Base-by-base conservation (phyloP, 148 eudicot genomes). In the Persicaria maculosa region DNA sequence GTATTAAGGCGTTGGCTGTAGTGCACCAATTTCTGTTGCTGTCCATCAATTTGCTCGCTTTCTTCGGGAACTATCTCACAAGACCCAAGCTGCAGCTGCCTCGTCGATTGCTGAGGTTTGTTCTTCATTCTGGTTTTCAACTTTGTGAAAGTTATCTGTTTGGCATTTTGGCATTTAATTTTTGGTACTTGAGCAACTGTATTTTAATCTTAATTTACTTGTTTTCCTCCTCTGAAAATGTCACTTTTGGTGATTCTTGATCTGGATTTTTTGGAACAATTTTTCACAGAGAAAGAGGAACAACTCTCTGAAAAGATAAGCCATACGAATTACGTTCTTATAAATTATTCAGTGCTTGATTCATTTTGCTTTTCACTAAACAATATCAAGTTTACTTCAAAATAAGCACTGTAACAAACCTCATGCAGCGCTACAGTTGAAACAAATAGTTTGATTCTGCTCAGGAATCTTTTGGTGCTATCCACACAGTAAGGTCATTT, bases 41-140 rank as follows among this genome's bases (percentile, higher is more conserved):
- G 95, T 93, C 1, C 93, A 91, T 67, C 72, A 80, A 78, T 91
- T 93, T 78, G 98, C 97, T 17, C 95, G 98, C 64, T 93, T 81
- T 81, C 80, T 93, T 74, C 90, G 91, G 74, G 96, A 93, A 68
- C 88, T 93, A 64, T 85, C 97, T 20, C 93, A 93, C 79, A 86
- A 84, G 77, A 91, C 97, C 78, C 98, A 93, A 85, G 91, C 91
- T 72, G 98, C 97, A 19, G 98, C 97, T 74, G 98, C 98, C 76
- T 79, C 97, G 68, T 93, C 98, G 48, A 93, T 93, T 82, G 97
- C 97, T 47, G 98, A 91, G 95, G 97, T 93, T 72, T 62, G 85
- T 75, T 64, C 69, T 64, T 64, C 25, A 76, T 20, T 67, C 44
- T 57, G 15, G 16, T 52, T 22, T 31, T 31, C 36, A 31, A 31